Evolutionary conservation across 2,329 filamentous ascomycete species (phyloP), one percentile per base, ranked within the genome.

Genomic region (Aphanocladium album): DNA sequence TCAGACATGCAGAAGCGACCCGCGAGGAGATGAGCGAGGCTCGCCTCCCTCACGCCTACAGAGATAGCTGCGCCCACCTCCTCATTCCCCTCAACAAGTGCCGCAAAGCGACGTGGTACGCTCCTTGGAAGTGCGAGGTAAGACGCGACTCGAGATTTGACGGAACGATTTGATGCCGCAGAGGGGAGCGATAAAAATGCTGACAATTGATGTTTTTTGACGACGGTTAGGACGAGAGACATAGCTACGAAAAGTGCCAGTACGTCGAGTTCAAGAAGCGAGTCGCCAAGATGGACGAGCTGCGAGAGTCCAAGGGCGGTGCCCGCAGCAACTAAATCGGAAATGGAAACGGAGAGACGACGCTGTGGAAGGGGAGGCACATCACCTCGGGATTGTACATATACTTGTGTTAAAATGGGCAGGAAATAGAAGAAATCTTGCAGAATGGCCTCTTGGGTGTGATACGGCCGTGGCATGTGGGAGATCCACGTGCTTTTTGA

Each of bases 211-310:
- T 14, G 5, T 19, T 27, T 4, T 19, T 50, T 19, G 23, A 41
- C 9, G 1, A 14, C 9, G 9, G 16, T 5, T 73, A 98, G 95
- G 87, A 92, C 76, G 95, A 99, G 83, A 84, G 95, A 81, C 95
- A 99, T 79, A 89, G 88, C 72, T 99, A 99, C 83, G 95, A 99
- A 76, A 98, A 98, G 77, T 99, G 95, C 85, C 95, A 99, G 73
- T 99, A 99, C 78, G 90, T 90, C 66, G 95, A 98, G 76, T 99
- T 99, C 83, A 96, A 96, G 87, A 91, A 93, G 84, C 88, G 95
- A 62, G 95, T 99, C 66, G 91, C 89, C 72, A 98, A 96, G 87
- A 99, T 99, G 95, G 87, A 98, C 71, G 93, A 99, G 81, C 79
- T 99, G 72, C 85, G 92, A 73, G 93, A 86, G 67, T 87, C 90